phyloP scores from a whole-genome alignment of 2,329 filamentous ascomycete genomes.

The Blastomyces percursus region DNA sequence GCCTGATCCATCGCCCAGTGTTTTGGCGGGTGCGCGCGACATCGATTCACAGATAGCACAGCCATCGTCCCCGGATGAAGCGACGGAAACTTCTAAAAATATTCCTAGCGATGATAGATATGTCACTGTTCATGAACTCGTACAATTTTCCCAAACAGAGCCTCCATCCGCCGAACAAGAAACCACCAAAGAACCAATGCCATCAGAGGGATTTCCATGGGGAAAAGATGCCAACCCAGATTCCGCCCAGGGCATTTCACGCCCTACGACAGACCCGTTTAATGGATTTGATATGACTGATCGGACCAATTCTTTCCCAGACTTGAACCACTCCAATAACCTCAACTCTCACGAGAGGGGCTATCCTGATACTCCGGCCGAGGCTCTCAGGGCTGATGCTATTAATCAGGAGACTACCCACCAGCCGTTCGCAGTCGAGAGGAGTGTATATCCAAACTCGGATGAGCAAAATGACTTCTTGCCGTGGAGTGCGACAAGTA shows the following conservation, averaged over 20 bases:
- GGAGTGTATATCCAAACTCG: background rate
- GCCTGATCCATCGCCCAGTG: background rate
- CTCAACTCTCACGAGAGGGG: background rate
- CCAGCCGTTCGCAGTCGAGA: too few relatives aligned
- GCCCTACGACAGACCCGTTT: slow-evolving; percentile 9
- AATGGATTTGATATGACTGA: slow-evolving; percentile 10
- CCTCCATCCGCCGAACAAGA: background rate
- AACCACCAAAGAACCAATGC: background rate
- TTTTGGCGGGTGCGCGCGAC: background rate
- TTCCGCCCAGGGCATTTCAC: background rate
- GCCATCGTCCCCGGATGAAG: background rate
- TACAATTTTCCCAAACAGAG: background rate
- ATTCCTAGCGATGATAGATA: background rate
- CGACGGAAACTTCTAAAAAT: background rate
- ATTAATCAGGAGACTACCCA: background rate
- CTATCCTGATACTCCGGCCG: background rate
- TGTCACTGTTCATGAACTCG: background rate
- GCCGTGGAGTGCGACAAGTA: slow-evolving; percentile 39
- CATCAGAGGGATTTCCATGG: background rate
- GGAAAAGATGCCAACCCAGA: background rate
- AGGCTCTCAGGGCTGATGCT: background rate
- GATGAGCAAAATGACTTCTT: slow-evolving; percentile 4
- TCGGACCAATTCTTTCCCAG: slow-evolving; percentile 15
- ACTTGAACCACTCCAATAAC: background rate
- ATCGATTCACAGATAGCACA: background rate